A percentile compares a stretch with the other conserved stretches of the same genome.
Evolutionary conservation across 2,329 filamentous ascomycete genomes (phyloP).

Genomic region (Aspergillus thermomutatus): DNA sequence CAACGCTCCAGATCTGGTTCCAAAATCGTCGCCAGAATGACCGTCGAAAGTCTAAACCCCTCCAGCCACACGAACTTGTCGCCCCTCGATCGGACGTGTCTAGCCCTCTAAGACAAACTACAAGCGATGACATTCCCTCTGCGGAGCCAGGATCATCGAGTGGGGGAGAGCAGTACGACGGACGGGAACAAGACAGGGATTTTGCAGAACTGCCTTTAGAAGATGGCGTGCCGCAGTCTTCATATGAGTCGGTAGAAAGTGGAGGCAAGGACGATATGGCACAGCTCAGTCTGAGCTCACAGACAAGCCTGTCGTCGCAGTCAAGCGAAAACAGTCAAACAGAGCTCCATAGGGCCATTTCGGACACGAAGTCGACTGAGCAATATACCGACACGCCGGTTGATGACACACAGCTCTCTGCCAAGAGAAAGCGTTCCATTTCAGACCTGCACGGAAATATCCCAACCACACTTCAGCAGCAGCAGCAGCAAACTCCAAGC

Average conservation of each 20-base stretch:
- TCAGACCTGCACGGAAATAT: slow-evolving; percentile 24
- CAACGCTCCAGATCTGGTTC: slow-evolving; percentile 78
- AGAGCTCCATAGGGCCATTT: slow-evolving; percentile 17
- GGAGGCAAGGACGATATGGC: slow-evolving; percentile 28
- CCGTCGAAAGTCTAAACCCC: slow-evolving; percentile 79
- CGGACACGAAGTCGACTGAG: slow-evolving; percentile 11
- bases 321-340: slow-evolving; percentile 22
- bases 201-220: slow-evolving; percentile 19
- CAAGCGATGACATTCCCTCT: slow-evolving; percentile 27
- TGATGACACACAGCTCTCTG: slow-evolving; percentile 20
- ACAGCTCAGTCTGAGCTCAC: slow-evolving; percentile 24
- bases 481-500: slow-evolving; percentile 8
- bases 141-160: slow-evolving; percentile 27
- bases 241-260: slow-evolving; percentile 14
- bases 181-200: slow-evolving; percentile 15
- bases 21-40: slow-evolving; percentile 94
- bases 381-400: slow-evolving; percentile 7
- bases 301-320: slow-evolving; percentile 30
- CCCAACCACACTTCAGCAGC: slow-evolving; percentile 3
- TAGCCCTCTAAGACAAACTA: slow-evolving; percentile 25
- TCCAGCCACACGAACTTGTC: slow-evolving; percentile 72
- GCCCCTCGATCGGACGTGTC: slow-evolving; percentile 29
- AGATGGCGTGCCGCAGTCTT: slow-evolving; percentile 8
- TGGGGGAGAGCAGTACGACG: slow-evolving; percentile 27
- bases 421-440: slow-evolving; percentile 34